A percentile compares a stretch with the other conserved stretches of the same genome.
Conservation (phyloP, 2,329 filamentous ascomycete genomes). For the Beauveria bassiana region DNA sequence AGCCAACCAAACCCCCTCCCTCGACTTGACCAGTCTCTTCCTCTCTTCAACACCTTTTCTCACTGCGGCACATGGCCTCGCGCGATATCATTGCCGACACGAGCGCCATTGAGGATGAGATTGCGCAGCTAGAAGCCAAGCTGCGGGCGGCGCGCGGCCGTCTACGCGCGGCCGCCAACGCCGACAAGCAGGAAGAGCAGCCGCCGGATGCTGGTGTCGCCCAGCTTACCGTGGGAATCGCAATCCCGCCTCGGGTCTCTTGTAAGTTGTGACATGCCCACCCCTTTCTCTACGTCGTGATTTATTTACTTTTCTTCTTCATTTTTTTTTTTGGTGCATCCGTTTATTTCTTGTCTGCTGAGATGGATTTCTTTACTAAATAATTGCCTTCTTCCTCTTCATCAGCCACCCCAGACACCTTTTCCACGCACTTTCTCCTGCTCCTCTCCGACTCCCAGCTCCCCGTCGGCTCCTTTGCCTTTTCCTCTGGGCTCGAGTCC, state of each 20-base stretch:
- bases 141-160: slow-evolving; percentile 39
- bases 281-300: too few relatives aligned
- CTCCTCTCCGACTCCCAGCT: slow-evolving; percentile 75
- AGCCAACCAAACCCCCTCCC: too few relatives aligned
- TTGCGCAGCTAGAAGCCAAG: slow-evolving; percentile 48
- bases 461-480: slow-evolving; percentile 79
- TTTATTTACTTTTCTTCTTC: too few relatives aligned
- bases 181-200: slow-evolving; percentile 16
- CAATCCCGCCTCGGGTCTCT: slow-evolving; percentile 13
- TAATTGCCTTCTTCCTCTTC: background rate
- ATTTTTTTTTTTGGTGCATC: background rate
- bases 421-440: slow-evolving; percentile 55
- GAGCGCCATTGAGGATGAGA: slow-evolving; percentile 41
- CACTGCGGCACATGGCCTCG: slow-evolving; percentile 13
- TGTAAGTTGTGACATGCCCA: slow-evolving; percentile 6
- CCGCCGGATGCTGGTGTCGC: background rate
- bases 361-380: background rate
- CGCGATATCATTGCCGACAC: slow-evolving; percentile 16
- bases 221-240: background rate
- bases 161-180: slow-evolving; percentile 24
- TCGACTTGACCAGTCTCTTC: background rate
- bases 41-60: background rate
- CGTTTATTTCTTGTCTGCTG: too few relatives aligned
- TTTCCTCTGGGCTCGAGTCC: slow-evolving; percentile 75
- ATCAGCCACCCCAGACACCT: slow-evolving; percentile 12